Percentiles rank a stretch among this genome's conserved stretches.
Evolutionary conservation across 805 yeast genomes (phyloP).

Genomic region (Wickerhamomyces alni): DNA sequence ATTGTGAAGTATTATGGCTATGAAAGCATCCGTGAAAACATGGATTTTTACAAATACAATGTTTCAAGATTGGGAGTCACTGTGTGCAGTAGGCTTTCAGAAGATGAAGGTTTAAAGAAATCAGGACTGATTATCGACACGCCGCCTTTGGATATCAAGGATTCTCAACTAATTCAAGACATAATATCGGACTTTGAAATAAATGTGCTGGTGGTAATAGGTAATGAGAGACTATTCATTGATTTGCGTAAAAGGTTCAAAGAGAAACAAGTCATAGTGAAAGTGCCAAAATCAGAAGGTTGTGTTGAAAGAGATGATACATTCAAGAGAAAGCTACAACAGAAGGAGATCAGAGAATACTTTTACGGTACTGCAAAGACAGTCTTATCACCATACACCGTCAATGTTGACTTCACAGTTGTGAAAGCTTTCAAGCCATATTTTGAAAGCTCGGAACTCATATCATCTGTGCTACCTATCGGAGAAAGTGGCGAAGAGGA

Average conservation of each 20-base stretch:
- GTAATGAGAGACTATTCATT: conserved; percentile 62
- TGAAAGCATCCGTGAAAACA: conserved; percentile 51
- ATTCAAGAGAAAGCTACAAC: conserved; percentile 65
- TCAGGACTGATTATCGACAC: conserved; percentile 73
- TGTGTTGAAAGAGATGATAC: conserved; percentile 68
- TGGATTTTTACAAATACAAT: conserved; percentile 20
- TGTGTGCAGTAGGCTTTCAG: conserved; percentile 39
- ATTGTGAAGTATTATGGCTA: conserved; percentile 77
- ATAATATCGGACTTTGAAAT: conserved; percentile 55
- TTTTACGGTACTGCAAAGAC: conserved; percentile 73
- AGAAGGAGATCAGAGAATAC: conserved; percentile 74
- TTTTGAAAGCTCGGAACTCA: conserved; percentile 7
- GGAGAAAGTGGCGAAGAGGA: conserved; percentile 25
- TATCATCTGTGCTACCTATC: conserved; percentile 21
- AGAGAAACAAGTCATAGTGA: conserved; percentile 37
- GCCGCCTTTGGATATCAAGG: conserved; percentile 52
- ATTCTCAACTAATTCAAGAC: conserved; percentile 44
- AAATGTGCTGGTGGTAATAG: conserved; percentile 61
- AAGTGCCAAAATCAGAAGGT: conserved; percentile 70
- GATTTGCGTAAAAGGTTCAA: conserved; percentile 51
- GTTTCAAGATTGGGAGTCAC: conserved; percentile 26
- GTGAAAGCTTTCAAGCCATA: conserved; percentile 56
- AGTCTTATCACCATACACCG: conserved; percentile 78
- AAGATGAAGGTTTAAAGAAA: conserved; percentile 37
- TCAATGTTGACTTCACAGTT: conserved; percentile 61